phyloP scores from a whole-genome alignment of 352 stramenopile genomes.

The Thalassiosira mediterranea region DNA sequence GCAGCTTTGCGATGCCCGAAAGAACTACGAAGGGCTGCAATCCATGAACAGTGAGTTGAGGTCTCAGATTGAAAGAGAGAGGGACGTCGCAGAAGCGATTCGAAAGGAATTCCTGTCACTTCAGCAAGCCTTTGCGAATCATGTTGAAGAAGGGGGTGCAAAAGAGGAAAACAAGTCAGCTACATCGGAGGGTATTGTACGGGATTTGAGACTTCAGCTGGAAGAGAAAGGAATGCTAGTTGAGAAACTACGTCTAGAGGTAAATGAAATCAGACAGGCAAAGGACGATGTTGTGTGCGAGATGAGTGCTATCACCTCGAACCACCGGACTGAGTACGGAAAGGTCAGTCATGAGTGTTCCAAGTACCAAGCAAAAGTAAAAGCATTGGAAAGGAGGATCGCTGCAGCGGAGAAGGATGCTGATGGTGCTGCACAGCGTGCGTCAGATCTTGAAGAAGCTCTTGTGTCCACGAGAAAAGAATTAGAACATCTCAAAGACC shows the following conservation, averaged over 20 bases:
- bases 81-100: background rate
- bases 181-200: slow-evolving; percentile 9
- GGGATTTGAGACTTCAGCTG: slow-evolving; percentile 21
- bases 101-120: slow-evolving; percentile 20
- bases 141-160: background rate
- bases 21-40: slow-evolving; percentile 6
- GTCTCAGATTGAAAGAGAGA: slow-evolving; percentile 13
- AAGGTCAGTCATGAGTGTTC: slow-evolving; percentile 23
- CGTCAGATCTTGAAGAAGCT: slow-evolving; percentile 21
- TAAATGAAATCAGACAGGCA: slow-evolving; percentile 10
- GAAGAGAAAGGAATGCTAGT: slow-evolving; percentile 18
- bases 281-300: slow-evolving; percentile 19
- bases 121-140: slow-evolving; percentile 12
- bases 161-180: background rate
- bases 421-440: background rate
- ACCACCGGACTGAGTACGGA: slow-evolving; percentile 7
- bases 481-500: slow-evolving; percentile 7
- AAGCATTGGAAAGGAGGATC: slow-evolving; percentile 25
- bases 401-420: slow-evolving; percentile 12
- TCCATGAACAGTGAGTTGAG: slow-evolving; percentile 3
- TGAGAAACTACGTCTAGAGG: slow-evolving; percentile 18
- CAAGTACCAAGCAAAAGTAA: slow-evolving; percentile 10
- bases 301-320: background rate
- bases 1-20: slow-evolving; percentile 12
- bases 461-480: slow-evolving; percentile 16